phyloP scores from a whole-genome alignment of 2,329 filamentous ascomycete species.

The Acarospora socialis region DNA sequence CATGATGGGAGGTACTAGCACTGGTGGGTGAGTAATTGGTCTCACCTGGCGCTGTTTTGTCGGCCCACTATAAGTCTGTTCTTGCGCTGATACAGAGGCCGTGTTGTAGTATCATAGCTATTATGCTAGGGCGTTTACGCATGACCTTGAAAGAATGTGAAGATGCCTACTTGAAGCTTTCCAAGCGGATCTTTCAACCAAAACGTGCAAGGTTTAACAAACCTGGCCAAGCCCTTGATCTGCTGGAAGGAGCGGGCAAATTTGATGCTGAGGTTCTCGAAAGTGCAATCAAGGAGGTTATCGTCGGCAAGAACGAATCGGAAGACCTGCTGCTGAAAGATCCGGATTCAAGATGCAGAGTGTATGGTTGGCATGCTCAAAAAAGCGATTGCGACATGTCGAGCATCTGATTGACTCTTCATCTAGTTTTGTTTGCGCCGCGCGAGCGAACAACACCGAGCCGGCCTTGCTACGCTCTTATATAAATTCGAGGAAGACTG shows the following conservation, averaged over 20 bases:
- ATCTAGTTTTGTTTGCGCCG: slow-evolving; percentile 3
- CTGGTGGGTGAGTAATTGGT: too few relatives aligned
- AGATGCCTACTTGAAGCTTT: slow-evolving; percentile 1
- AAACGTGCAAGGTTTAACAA: too few relatives aligned
- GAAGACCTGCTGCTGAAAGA: slow-evolving; percentile 2
- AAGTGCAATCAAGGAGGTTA: background rate
- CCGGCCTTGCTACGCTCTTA: slow-evolving; percentile 2
- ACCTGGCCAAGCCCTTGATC: slow-evolving; percentile 1
- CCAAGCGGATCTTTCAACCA: slow-evolving; percentile 5
- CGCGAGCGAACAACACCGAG: background rate
- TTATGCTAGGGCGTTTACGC: slow-evolving; percentile 6
- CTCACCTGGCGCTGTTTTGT: too few relatives aligned
- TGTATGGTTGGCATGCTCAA: too few relatives aligned
- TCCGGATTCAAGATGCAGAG: slow-evolving; percentile 1
- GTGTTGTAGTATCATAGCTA: slow-evolving; percentile 3
- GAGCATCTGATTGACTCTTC: too few relatives aligned
- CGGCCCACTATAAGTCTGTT: too few relatives aligned
- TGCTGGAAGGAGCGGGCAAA: background rate
- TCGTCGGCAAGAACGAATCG: background rate
- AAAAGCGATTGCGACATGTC: too few relatives aligned
- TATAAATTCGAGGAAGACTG: background rate
- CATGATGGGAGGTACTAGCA: slow-evolving; percentile 2
- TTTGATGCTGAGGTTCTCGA: background rate
- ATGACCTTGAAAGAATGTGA: slow-evolving; percentile 5
- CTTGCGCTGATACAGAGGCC: too few relatives aligned